Percentiles rank a stretch among this genome's conserved stretches.
Conservation (phyloP, 495 filamentous ascomycete genomes). For the Aspergillus egyptiacus region DNA sequence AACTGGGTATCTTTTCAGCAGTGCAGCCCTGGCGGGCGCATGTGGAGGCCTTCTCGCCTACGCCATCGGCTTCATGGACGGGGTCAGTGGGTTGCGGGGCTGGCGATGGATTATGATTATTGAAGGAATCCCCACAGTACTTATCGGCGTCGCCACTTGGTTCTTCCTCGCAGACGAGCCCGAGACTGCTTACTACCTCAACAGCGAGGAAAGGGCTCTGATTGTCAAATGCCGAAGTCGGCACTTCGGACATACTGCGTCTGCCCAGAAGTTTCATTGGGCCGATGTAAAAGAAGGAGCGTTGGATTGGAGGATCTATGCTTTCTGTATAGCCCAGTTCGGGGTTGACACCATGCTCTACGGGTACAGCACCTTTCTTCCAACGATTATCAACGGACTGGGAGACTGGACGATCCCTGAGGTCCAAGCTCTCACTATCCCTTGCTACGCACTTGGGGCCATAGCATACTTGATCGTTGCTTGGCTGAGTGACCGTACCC, state of each 20-base stretch:
- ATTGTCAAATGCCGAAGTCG: slow-evolving; percentile 39
- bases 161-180: slow-evolving; percentile 62
- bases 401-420: slow-evolving; percentile 55
- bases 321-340: slow-evolving; percentile 61
- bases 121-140: slow-evolving; percentile 63
- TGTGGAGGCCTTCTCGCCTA: slow-evolving; percentile 72
- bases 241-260: slow-evolving; percentile 54
- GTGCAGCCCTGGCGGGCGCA: slow-evolving; percentile 67
- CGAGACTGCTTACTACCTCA: slow-evolving; percentile 56
- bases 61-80: slow-evolving; percentile 66
- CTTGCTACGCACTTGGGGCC: slow-evolving; percentile 66
- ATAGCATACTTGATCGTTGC: slow-evolving; percentile 59
- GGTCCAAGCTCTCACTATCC: slow-evolving; percentile 71
- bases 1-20: slow-evolving; percentile 71
- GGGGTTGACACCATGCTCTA: slow-evolving; percentile 70
- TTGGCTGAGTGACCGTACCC: slow-evolving; percentile 53
- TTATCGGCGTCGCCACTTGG: slow-evolving; percentile 55
- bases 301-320: slow-evolving; percentile 61
- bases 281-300: slow-evolving; percentile 45
- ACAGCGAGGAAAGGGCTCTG: slow-evolving; percentile 51
- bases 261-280: slow-evolving; percentile 55
- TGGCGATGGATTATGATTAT: slow-evolving; percentile 58
- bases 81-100: slow-evolving; percentile 52
- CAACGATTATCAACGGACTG: slow-evolving; percentile 68
- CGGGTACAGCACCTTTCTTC: slow-evolving; percentile 69